Base-by-base conservation (phyloP, 148 eudicot genomes). In the Fallopia convolvulus region DNA sequence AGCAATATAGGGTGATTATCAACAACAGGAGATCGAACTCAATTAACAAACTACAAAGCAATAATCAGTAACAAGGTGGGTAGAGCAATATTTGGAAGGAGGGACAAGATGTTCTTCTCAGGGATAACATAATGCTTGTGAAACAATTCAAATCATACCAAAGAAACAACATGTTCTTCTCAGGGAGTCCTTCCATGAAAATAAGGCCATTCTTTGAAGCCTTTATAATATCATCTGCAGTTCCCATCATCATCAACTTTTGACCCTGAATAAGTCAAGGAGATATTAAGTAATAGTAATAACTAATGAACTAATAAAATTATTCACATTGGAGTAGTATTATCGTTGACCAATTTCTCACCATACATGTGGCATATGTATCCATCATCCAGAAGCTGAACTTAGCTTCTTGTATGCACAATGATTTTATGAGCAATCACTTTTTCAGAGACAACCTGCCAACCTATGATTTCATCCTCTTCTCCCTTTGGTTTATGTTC, bases 241-340 rank as follows among this genome's bases (percentile, higher is more conserved):
- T 94, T 83, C 99, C 99, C 99, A 94, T 92, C 99, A 94, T 94
- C 99, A 94, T 94, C 80, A 94, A 80, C 72, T 88, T 87, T 81
- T 94, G 97, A 83, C 99, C 97, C 99, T 94, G 77, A n/a, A 79
- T 30, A 73, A 41, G 79, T 79, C 15, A 21, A 55, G 74, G 40
- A 40, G 70, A 66, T 8, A 53, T 4, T 72, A 26, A 78, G 65
- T 63, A 80, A 77, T n/a, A n/a, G n/a, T 36, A 47, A 44, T 74
- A 23, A 63, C 52, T 39, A 68, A 83, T 40, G 75, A 30, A 40
- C 18, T n/a, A 74, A 56, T n/a, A n/a, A n/a, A n/a, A n/a, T n/a
- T n/a, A n/a, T n/a, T n/a, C n/a, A n/a, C n/a, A n/a, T n/a, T n/a
- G n/a, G n/a, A n/a, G n/a, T n/a, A n/a, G n/a, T n/a, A n/a, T n/a